Conservation (phyloP, 495 filamentous ascomycete species). For the Rostrohypoxylon terebratum region DNA sequence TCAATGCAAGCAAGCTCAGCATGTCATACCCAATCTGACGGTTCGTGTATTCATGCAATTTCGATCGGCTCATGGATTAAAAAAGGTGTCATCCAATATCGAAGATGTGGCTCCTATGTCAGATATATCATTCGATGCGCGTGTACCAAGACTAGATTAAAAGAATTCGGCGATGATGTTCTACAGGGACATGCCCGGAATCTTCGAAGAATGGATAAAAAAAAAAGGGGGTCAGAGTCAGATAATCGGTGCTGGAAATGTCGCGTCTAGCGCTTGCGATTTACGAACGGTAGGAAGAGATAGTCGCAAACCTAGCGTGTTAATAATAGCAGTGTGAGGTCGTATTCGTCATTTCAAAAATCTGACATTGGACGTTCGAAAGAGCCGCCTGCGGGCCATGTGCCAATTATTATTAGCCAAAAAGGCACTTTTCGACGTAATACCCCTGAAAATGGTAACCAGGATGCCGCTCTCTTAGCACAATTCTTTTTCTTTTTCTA, state of each 20-base stretch:
- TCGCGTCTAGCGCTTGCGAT: not conserved
- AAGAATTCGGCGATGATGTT: not conserved
- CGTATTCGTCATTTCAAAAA: constrained; percentile 31
- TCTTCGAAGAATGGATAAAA: not conserved
- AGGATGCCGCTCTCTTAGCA: constrained; percentile 19
- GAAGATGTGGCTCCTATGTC: not conserved
- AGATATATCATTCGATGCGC: not conserved
- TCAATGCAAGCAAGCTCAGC: constrained; percentile 3
- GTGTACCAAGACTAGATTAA: not conserved
- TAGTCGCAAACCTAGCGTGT: constrained; percentile 4
- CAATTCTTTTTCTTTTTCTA: constrained; percentile 16
- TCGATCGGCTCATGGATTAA: constrained; percentile 39
- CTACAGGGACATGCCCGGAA: constrained; percentile 1
- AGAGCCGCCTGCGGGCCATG: constrained; percentile 34
- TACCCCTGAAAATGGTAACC: constrained; percentile 21
- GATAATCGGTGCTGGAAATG: not conserved
- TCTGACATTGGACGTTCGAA: constrained; percentile 11
- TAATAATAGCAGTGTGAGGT: constrained; percentile 34
- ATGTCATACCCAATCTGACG: not conserved
- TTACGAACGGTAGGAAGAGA: constrained; percentile 20
- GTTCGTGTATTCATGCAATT: constrained; percentile 13
- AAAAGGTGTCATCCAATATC: not conserved
- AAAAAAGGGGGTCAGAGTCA: not conserved
- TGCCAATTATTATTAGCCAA: constrained; percentile 12
- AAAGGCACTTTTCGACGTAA: constrained; percentile 17